phyloP scores from a whole-genome alignment of 108 stramenopile species.

The Epipyxis sp. region DNA sequence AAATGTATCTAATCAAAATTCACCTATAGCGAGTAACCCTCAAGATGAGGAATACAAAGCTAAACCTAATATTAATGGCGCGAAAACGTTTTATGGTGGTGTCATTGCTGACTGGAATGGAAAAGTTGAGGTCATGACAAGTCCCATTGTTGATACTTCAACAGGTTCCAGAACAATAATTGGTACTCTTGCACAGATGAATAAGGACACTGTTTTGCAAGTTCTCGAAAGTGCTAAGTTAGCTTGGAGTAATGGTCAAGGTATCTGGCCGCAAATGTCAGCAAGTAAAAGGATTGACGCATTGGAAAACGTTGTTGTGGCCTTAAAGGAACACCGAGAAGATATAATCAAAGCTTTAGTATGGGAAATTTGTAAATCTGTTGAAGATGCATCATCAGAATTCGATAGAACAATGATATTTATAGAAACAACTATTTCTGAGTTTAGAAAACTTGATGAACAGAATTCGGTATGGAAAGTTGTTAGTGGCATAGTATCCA shows the following conservation, averaged over 20 bases:
- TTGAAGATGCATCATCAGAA: constrained; percentile 71
- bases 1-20: too few species aligned
- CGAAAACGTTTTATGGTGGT: not conserved
- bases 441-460: not conserved
- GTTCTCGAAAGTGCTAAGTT: not conserved
- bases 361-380: constrained; percentile 86
- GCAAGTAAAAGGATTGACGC: constrained; percentile 58
- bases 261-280: constrained; percentile 73
- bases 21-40: too few species aligned
- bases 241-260: constrained; percentile 30
- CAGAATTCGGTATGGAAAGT: constrained; percentile 35
- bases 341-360: constrained; percentile 70
- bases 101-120: not conserved
- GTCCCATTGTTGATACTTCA: constrained; percentile 19
- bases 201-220: not conserved
- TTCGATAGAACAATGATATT: constrained; percentile 81
- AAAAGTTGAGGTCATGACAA: not conserved
- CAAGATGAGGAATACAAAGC: not conserved
- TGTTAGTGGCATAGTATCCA: constrained; percentile 57
- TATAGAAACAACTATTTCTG: constrained; percentile 52
- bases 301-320: constrained; percentile 57
- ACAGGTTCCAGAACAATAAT: not conserved
- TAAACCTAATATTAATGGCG: not conserved
- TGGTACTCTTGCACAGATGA: not conserved
- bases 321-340: constrained; percentile 52